Conservation (phyloP, 2,329 filamentous ascomycete genomes). For the Aspergillus hortae region DNA sequence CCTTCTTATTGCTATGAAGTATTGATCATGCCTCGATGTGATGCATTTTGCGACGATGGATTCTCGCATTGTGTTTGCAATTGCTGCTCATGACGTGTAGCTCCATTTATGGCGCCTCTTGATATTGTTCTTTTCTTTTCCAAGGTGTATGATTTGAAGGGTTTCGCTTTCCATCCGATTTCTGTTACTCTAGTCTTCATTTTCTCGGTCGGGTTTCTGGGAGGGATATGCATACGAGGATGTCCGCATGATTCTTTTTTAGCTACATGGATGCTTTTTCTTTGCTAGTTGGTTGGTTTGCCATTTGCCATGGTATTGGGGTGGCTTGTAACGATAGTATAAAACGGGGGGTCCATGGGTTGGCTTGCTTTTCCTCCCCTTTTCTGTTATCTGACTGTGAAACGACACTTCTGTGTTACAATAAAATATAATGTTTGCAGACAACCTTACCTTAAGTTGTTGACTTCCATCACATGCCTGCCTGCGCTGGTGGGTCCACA, state of each 20-base stretch:
- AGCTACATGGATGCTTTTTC: slow-evolving; percentile 20
- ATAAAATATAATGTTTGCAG: not conserved
- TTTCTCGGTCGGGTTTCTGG: slow-evolving; percentile 25
- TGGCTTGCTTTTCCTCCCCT: not conserved
- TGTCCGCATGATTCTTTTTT: slow-evolving; percentile 17
- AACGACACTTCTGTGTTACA: not conserved
- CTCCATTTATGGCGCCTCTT: slow-evolving; percentile 16
- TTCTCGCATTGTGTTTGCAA: slow-evolving; percentile 15
- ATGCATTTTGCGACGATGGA: slow-evolving; percentile 18
- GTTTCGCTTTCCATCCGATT: slow-evolving; percentile 15
- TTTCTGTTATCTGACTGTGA: slow-evolving; percentile 9
- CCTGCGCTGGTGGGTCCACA: too few species aligned
- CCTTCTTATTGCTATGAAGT: slow-evolving; percentile 17
- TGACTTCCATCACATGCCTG: too few species aligned
- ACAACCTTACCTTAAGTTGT: too few species aligned
- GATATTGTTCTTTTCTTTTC: not conserved
- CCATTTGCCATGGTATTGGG: slow-evolving; percentile 16
- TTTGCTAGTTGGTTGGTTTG: slow-evolving; percentile 17
- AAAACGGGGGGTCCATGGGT: slow-evolving; percentile 25
- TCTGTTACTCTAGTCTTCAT: slow-evolving; percentile 16
- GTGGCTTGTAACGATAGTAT: slow-evolving; percentile 38
- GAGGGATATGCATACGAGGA: slow-evolving; percentile 23
- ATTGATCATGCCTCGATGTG: slow-evolving; percentile 20
- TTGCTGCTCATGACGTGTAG: slow-evolving; percentile 19
- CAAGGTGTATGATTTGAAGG: slow-evolving; percentile 19